Evolutionary conservation across 208 protist species (phyloP).

Genomic region (Crithidia brevicula): DNA sequence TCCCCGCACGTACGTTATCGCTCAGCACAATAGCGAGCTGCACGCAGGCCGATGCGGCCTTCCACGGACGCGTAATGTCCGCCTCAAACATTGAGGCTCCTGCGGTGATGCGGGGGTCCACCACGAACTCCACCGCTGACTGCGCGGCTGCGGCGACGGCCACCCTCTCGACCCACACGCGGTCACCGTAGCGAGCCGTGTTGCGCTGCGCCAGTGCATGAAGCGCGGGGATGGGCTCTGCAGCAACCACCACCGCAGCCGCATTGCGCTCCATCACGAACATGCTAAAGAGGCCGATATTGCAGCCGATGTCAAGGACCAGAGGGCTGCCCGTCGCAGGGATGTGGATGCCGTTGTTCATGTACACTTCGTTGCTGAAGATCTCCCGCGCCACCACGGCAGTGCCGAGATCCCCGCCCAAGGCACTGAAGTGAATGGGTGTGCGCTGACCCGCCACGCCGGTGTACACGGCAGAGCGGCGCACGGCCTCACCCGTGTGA

Average conservation of each 20-base stretch:
- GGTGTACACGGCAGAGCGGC: background rate
- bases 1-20: constrained; percentile 28
- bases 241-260: constrained; percentile 32
- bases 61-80: constrained; percentile 25
- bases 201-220: constrained; percentile 31
- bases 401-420: constrained; percentile 40
- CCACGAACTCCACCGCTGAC: constrained; percentile 10
- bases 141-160: constrained; percentile 7
- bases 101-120: constrained; percentile 36
- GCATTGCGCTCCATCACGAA: constrained; percentile 24
- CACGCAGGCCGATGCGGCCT: constrained; percentile 11
- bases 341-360: constrained; percentile 35
- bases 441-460: background rate
- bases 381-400: constrained; percentile 45
- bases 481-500: constrained; percentile 18
- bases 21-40: constrained; percentile 23
- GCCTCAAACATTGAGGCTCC: constrained; percentile 37
- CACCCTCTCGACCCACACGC: constrained; percentile 32
- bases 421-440: constrained; percentile 10
- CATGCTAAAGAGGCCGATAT: constrained; percentile 53
- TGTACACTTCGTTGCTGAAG: constrained; percentile 38
- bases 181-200: constrained; percentile 10
- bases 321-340: constrained; percentile 18
- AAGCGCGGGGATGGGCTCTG: constrained; percentile 37
- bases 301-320: constrained; percentile 47